A percentile compares a stretch with the other conserved stretches of the same genome.
These are phyloP conservation scores for Microbotryomycetes sp. DNA, from an alignment of 1,284 basidiomycete genomes.

Conservation along the genomic window DNA sequence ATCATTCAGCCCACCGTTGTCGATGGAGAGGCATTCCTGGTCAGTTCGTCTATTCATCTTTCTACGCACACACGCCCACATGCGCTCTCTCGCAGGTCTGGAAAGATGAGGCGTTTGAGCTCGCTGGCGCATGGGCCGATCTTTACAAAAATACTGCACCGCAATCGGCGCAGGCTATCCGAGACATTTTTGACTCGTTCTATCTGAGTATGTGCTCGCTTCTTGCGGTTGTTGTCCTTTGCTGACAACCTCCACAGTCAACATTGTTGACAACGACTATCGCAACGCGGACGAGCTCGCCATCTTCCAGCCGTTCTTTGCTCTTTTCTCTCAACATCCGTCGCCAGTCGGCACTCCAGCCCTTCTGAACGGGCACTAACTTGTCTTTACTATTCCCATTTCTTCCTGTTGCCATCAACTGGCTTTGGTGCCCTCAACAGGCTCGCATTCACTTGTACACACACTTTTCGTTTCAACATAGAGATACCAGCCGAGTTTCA, in stretches of 20 bases:
- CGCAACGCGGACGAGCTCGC: slow-evolving; percentile 53
- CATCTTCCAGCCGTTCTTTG: slow-evolving; percentile 77
- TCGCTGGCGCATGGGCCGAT: slow-evolving; percentile 35
- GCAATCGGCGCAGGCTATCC: slow-evolving; percentile 27
- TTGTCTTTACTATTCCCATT: neutral
- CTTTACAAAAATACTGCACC: slow-evolving; percentile 30
- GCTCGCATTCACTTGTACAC: too few species aligned
- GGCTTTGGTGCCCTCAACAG: too few species aligned
- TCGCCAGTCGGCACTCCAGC: neutral
- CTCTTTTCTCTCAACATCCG: slow-evolving; percentile 28
- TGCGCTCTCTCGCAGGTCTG: slow-evolving; percentile 39
- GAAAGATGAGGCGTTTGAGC: slow-evolving; percentile 40
- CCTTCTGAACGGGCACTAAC: slow-evolving; percentile 2
- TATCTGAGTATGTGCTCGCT: slow-evolving; percentile 32
- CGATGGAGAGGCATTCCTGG: slow-evolving; percentile 91
- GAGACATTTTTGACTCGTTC: slow-evolving; percentile 31
- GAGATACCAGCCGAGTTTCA: too few species aligned
- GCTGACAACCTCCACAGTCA: too few species aligned
- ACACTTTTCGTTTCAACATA: too few species aligned
- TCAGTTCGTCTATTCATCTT: slow-evolving; percentile 39
- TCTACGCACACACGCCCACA: neutral
- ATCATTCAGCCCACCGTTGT: slow-evolving; percentile 98
- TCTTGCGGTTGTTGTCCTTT: neutral
- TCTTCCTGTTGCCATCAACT: neutral
- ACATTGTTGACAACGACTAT: slow-evolving; percentile 37